Conservation (phyloP, 352 stramenopile genomes). For the Discostella stelligera region DNA sequence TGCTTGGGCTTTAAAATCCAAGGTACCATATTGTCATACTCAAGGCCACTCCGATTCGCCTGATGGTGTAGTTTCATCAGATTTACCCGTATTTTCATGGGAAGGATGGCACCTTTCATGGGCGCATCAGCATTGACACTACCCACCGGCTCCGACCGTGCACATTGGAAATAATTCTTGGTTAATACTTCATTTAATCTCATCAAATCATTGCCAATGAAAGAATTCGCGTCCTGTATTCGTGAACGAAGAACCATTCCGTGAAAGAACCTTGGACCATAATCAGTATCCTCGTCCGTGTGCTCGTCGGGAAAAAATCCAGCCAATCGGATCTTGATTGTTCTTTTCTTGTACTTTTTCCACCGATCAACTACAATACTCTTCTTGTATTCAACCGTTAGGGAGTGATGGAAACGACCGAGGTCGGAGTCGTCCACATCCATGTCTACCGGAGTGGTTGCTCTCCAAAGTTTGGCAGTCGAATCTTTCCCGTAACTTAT, state of each 20-base stretch:
- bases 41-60: slow-evolving; percentile 63
- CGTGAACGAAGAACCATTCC: slow-evolving; percentile 26
- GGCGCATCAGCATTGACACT: slow-evolving; percentile 44
- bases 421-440: slow-evolving; percentile 70
- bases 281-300: slow-evolving; percentile 18
- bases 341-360: slow-evolving; percentile 37
- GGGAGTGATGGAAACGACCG: slow-evolving; percentile 40
- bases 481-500: slow-evolving; percentile 81
- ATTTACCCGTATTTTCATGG: slow-evolving; percentile 60
- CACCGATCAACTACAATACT: slow-evolving; percentile 57
- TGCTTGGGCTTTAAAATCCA: slow-evolving; percentile 56
- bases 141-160: slow-evolving; percentile 24
- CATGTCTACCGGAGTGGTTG: slow-evolving; percentile 64
- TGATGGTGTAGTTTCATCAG: slow-evolving; percentile 70
- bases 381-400: slow-evolving; percentile 53
- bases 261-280: slow-evolving; percentile 25
- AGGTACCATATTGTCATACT: slow-evolving; percentile 47
- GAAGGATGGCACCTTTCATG: slow-evolving; percentile 57
- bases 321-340: slow-evolving; percentile 6
- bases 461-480: slow-evolving; percentile 77
- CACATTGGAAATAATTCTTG: slow-evolving; percentile 65
- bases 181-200: slow-evolving; percentile 55
- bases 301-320: slow-evolving; percentile 47
- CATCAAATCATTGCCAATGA: slow-evolving; percentile 72
- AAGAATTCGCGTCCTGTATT: slow-evolving; percentile 9